Evolutionary conservation across 108 stramenopile species (phyloP).

Genomic region (Aurantiochytrium sp.): DNA sequence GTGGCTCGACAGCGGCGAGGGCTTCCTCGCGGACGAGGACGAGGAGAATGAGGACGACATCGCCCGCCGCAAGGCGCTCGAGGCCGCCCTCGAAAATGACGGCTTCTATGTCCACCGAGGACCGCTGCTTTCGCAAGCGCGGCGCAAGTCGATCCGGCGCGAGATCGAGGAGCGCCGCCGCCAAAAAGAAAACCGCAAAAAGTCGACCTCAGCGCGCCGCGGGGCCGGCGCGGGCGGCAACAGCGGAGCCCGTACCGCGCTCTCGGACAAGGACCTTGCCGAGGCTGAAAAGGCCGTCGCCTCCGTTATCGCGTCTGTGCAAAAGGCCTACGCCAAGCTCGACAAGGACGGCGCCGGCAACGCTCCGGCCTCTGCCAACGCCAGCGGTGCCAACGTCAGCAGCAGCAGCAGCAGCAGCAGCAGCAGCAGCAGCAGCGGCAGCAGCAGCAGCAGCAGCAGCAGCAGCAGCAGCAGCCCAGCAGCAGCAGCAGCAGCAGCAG

Average conservation of each 20-base stretch:
- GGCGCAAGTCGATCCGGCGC: neutral
- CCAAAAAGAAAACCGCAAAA: neutral
- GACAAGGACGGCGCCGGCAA: too few relatives aligned
- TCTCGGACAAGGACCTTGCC: too few relatives aligned
- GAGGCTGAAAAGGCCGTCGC: too few relatives aligned
- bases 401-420: too few relatives aligned
- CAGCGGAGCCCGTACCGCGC: neutral
- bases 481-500: too few relatives aligned
- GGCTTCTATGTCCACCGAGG: constrained; percentile 16
- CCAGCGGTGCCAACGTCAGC: too few relatives aligned
- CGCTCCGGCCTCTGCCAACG: too few relatives aligned
- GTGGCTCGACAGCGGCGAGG: constrained; percentile 12
- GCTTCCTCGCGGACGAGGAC: neutral
- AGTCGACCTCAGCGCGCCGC: neutral
- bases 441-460: too few relatives aligned
- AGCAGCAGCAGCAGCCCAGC: too few relatives aligned
- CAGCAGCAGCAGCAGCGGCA: too few relatives aligned
- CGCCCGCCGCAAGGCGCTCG: neutral
- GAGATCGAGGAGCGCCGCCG: neutral
- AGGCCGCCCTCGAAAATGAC: neutral
- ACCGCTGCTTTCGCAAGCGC: neutral
- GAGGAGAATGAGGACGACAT: neutral
- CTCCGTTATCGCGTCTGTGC: too few relatives aligned
- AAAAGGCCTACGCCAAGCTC: too few relatives aligned
- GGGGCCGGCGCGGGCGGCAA: neutral